Base-by-base conservation (phyloP, 2,329 filamentous ascomycete genomes). In the Acephala macrosclerotiorum region DNA sequence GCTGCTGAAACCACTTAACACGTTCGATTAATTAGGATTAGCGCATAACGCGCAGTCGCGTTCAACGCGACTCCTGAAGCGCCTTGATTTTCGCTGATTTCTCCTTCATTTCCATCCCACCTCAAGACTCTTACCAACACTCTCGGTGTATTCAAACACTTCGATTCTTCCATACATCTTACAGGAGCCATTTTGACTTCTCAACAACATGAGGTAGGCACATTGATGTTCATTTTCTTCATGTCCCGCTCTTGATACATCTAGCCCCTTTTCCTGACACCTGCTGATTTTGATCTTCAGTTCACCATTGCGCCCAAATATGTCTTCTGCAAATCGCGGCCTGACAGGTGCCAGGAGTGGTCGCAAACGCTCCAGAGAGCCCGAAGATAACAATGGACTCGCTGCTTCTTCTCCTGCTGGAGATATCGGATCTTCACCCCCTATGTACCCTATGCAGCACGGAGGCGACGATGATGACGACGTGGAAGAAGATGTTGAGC, bases 261-360 rank as follows among this genome's bases (percentile, higher is more conserved):
- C 47, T 58, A 60, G 33, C 62, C 64, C 63, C 51, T 66, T 67
- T 66, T 60, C 40, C 42, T 53, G 61, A 62, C 59, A 63, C 64
- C 72, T 66, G 73, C 72, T 77, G 60, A 73, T 76, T 75, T 73
- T 74, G 26, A 53, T 45, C 18, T 16, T 60, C 76, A 96, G 92
- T 83, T 96, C 93, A 78, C 94, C 94, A 77, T 85, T 96, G 67
- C 89, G 91, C 79, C 85, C 89, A 73, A 93, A 89, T 80, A 91
- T 92, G 84, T 89, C 90, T 67, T 94, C 94, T 70, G 93, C 90
- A 74, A 97, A 97, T 80, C 89, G 93, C 72, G 92, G 93, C 61
- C 78, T 85, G 64, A 79, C 80, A 20, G 80, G 63, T 20, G 63
- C 80, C 61, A 73, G 81, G 69, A 84, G 80, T 70, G 80, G 84